Base-by-base conservation (phyloP, 2,329 filamentous ascomycete species). In the Sporothrix dimorphospora region DNA sequence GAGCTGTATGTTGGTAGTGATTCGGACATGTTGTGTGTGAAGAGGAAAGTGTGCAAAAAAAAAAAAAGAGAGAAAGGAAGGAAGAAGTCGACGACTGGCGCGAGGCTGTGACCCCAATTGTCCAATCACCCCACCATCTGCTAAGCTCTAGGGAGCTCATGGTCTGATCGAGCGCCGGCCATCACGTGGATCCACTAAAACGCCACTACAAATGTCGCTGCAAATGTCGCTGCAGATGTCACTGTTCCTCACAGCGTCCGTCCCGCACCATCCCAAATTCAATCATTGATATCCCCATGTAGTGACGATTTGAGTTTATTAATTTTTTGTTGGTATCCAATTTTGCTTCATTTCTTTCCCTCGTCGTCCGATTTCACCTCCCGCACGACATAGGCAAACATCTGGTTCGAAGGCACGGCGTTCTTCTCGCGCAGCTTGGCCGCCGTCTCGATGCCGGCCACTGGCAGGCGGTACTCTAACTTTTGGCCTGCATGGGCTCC, bases 401-500 rank as follows among this genome's bases (percentile, higher is more conserved):
- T 88, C 72, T 74, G 77, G 77, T 92, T 92, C 77, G 77, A 89
- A 77, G 71, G 80, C 79, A 80, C 83, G 78, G 81, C 85, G 80
- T 80, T 88, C 81, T 79, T 82, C 79, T 83, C 88, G 77, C 72
- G 80, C 80, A 79, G 82, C 82, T 81, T 86, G 70, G 68, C 82
- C 73, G 77, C 85, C 75, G 84, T 85, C 75, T 91, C 87, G 0
- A 79, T 79, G 0, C 90, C 90, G 0, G 85, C 85, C 0, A 87
- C 86, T 0, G 90, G 90, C n/a, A 92, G 80, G 1, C 82, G 82
- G 68, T 90, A 90, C 78, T 92, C 89, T 27, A 81, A 79, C 42
- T 75, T 77, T 68, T 80, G 80, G 0, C 78, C 81, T 0, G 67
- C 72, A 49, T 75, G 77, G 16, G 82, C 83, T 6, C 80, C 81